A percentile compares a stretch with the other conserved stretches of the same genome.
Evolutionary conservation across 164 flowering plant species (phyloP).

Genomic region (Vitis riparia): DNA sequence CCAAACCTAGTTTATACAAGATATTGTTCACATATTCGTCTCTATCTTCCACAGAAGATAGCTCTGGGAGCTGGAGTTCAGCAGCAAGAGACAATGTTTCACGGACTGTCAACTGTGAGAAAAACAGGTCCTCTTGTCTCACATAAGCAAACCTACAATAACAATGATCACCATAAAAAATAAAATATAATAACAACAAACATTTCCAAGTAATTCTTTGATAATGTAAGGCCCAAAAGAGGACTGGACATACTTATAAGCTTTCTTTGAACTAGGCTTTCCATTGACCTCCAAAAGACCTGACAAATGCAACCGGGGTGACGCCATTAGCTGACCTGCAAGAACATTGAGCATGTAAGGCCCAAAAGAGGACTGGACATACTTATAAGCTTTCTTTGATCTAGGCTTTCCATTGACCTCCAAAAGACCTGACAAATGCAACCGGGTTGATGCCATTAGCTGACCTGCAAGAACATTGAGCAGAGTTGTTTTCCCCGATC

Average conservation of each 20-base stretch:
- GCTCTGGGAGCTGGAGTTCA: slow-evolving; percentile 78
- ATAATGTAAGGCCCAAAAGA: background rate
- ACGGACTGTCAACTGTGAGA: slow-evolving; percentile 92
- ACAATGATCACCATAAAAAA: background rate
- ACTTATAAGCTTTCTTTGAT: slow-evolving; percentile 61
- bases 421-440: slow-evolving; percentile 77
- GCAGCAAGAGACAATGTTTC: slow-evolving; percentile 94
- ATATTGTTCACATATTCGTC: slow-evolving; percentile 80
- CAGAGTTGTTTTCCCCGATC: slow-evolving; percentile 95
- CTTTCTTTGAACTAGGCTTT: slow-evolving; percentile 38
- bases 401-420: slow-evolving; percentile 69
- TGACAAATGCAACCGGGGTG: slow-evolving; percentile 69
- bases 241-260: slow-evolving; percentile 51
- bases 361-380: slow-evolving; percentile 11
- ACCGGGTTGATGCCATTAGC: slow-evolving; percentile 58
- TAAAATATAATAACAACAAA: background rate
- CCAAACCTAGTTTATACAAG: slow-evolving; percentile 84
- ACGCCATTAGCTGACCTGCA: slow-evolving; percentile 78
- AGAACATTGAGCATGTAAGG: slow-evolving; percentile 66
- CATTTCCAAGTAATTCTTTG: background rate
- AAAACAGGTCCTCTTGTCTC: slow-evolving; percentile 95
- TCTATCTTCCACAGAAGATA: slow-evolving; percentile 61
- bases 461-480: slow-evolving; percentile 94
- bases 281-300: slow-evolving; percentile 88
- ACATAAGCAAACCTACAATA: slow-evolving; percentile 77